Conservation (phyloP, 164 flowering plant genomes). For the Annona squamosa region DNA sequence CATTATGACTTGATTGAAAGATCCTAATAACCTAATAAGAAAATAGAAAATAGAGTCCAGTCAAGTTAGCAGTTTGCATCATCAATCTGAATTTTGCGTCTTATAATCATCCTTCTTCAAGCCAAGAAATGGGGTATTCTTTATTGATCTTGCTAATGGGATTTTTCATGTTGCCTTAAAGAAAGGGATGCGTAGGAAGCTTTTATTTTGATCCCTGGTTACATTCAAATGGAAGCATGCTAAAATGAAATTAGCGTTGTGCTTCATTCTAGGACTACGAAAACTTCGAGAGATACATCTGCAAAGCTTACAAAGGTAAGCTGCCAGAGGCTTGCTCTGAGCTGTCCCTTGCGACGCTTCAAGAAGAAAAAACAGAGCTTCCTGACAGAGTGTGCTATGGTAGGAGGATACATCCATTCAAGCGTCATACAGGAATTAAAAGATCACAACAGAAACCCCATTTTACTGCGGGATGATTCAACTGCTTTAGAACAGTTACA, state of each 20-base stretch:
- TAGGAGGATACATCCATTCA: conserved; percentile 13
- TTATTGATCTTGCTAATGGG: not conserved
- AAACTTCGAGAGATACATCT: conserved; percentile 46
- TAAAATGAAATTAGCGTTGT: not conserved
- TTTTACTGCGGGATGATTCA: not conserved
- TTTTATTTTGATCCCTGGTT: not conserved
- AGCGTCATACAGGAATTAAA: conserved; percentile 15
- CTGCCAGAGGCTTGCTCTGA: conserved; percentile 43
- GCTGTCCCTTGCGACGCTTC: conserved; percentile 10
- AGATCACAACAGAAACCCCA: not conserved
- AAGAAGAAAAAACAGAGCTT: conserved; percentile 12
- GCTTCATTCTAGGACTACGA: conserved; percentile 54
- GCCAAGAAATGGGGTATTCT: too few species aligned
- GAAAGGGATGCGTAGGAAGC: not conserved
- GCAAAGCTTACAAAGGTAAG: conserved; percentile 74
- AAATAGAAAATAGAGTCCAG: too few species aligned
- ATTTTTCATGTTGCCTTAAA: not conserved
- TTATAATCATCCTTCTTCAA: too few species aligned
- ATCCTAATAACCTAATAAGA: too few species aligned
- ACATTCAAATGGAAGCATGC: not conserved
- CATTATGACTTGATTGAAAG: too few species aligned
- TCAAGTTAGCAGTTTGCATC: too few species aligned
- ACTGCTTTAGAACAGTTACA: not conserved
- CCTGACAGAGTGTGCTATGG: conserved; percentile 20
- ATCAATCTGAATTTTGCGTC: too few species aligned